These are phyloP conservation scores for Verticillium isaacii DNA, from an alignment of 2,329 filamentous ascomycete species.

Conservation along the genomic window DNA sequence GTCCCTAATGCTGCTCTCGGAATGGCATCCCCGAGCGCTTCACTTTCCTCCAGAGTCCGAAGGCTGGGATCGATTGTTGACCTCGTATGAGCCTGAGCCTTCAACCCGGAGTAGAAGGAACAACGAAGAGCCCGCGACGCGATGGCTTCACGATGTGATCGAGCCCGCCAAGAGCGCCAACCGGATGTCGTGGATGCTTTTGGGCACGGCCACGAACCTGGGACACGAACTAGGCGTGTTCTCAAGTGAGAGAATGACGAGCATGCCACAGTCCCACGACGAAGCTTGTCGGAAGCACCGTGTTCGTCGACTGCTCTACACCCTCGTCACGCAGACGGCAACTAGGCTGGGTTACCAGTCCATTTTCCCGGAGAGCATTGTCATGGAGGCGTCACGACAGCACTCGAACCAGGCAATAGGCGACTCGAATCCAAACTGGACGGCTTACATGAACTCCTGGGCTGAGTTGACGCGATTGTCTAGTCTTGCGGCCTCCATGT, in stretches of 20 bases:
- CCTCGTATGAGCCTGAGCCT: constrained; percentile 14
- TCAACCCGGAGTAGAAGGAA: constrained; percentile 11
- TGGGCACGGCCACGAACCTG: constrained; percentile 15
- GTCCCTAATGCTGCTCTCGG: constrained; percentile 16
- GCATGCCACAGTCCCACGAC: not conserved
- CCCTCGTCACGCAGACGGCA: constrained; percentile 14
- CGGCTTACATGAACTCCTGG: constrained; percentile 13
- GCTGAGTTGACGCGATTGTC: constrained; percentile 13
- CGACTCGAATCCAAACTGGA: constrained; percentile 1
- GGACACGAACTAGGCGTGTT: constrained; percentile 16
- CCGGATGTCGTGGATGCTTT: constrained; percentile 21
- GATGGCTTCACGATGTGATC: constrained; percentile 19
- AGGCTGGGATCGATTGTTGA: constrained; percentile 14
- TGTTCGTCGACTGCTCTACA: constrained; percentile 14
- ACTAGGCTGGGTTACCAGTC: constrained; percentile 5
- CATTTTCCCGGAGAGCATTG: constrained; percentile 6
- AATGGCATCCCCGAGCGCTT: constrained; percentile 17
- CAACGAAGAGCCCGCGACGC: constrained; percentile 13
- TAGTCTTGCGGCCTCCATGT: constrained; percentile 14
- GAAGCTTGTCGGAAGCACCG: constrained; percentile 1
- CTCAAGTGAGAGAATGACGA: not conserved
- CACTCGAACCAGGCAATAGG: not conserved
- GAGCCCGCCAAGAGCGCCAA: constrained; percentile 18
- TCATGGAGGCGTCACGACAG: constrained; percentile 1
- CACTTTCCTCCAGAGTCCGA: constrained; percentile 17